Base-by-base conservation (phyloP, 805 yeast species). In the Yamadazyma olivae region DNA sequence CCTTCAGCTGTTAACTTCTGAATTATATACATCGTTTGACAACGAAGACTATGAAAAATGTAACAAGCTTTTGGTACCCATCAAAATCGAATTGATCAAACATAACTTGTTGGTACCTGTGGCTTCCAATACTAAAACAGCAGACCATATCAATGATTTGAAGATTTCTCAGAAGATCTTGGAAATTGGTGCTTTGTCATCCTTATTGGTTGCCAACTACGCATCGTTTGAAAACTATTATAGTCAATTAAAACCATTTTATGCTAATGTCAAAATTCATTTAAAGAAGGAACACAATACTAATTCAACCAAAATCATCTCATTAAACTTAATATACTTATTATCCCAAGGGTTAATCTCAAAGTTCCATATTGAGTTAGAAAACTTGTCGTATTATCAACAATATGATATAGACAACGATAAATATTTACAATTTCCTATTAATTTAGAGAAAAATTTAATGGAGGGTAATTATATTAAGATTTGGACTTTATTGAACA, bases 381-480 rank as follows among this genome's bases (percentile, higher is more conserved):
- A 91, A 59, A 70, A 68, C 40, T 71, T 89, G 46, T 76, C 73
- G 48, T 75, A 75, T 48, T 61, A 65, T 33, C 54, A 56, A 15
- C 71, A 71, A 35, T 67, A 77, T 43, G 91, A 87, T 48, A 68
- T 71, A 23, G 95, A 86, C n/a, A 35, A 52, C 24, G 74, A 67
- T 56, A 68, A 73, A 46, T 86, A 73, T 56, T 68, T 91, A 48
- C 75, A 78, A 32, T 89, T 89, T 57, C 98, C 98, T 17, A 81
- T 91, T 36, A 80, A 81, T 48, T 79, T 93, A 50, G 98, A 93
- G 59, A 81, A 86, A 46, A 87, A 95, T 83, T 75, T 93, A 46
- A 88, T 91, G 83, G 98, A 93, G 64, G 99, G 99, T 28, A 84
- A 91, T 46, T 93, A 90, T 61, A 93, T 88, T 59, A 86, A 86